Evolutionary conservation across 164 flowering plant genomes (phyloP).

Genomic region (Liquidambar formosana): DNA sequence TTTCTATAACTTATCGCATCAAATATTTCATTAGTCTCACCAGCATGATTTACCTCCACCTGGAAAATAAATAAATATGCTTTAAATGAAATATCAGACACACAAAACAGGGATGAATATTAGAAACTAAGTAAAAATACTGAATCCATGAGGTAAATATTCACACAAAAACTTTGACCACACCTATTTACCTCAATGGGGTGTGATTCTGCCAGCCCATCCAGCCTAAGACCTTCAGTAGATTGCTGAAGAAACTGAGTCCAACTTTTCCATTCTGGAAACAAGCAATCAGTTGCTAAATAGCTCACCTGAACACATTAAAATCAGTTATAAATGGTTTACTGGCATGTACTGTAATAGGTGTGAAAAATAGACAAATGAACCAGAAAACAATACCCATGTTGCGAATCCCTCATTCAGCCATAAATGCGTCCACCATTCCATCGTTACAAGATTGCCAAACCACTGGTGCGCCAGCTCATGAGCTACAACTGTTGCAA

Average conservation of each 20-base stretch:
- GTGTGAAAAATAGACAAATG: conserved; percentile 2
- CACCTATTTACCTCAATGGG: conserved; percentile 73
- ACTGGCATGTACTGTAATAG: neutral
- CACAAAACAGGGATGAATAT: neutral
- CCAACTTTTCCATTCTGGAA: conserved; percentile 98
- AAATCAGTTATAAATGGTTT: neutral
- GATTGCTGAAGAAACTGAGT: conserved; percentile 81
- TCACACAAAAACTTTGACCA: too few species aligned
- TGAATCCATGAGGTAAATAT: neutral
- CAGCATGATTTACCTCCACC: conserved; percentile 84
- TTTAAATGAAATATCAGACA: neutral
- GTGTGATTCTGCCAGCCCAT: conserved; percentile 84
- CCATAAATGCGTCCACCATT: conserved; percentile 99
- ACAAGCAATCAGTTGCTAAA: conserved; percentile 80
- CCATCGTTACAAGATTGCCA: conserved; percentile 99
- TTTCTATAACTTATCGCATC: conserved; percentile 87
- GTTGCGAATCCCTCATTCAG: conserved; percentile 99
- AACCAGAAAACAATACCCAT: conserved; percentile 56
- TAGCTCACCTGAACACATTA: conserved; percentile 80
- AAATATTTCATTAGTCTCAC: conserved; percentile 85
- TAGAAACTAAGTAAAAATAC: neutral
- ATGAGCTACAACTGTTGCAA: conserved; percentile 93
- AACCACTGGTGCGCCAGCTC: conserved; percentile 99
- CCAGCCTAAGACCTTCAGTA: conserved; percentile 72
- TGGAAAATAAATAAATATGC: conserved; percentile 21